Percentiles rank a stretch among this genome's conserved stretches.
These are phyloP conservation scores for Crepidotus variabilis DNA, from an alignment of 768 basidiomycete genomes.

Conservation along the genomic window DNA sequence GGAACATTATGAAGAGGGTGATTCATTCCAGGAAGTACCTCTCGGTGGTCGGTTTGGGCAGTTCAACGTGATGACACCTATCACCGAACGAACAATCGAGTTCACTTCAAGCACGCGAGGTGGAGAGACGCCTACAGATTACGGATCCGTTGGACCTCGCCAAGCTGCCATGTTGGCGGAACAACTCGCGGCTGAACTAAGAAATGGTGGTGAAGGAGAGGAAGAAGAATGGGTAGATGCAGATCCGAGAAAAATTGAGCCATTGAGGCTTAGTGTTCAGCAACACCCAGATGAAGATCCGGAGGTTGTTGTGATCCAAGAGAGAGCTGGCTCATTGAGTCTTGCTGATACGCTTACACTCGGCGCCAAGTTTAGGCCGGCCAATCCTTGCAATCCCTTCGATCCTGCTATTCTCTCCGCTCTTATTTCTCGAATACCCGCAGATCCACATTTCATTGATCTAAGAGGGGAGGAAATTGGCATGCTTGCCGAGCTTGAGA, in stretches of 20 bases:
- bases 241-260: slow-evolving; percentile 22
- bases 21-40: slow-evolving; percentile 45
- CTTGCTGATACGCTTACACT: slow-evolving; percentile 60
- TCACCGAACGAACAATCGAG: slow-evolving; percentile 92
- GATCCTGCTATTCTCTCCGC: slow-evolving; percentile 60
- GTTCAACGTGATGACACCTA: slow-evolving; percentile 96
- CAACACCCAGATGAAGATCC: slow-evolving; percentile 20
- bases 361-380: slow-evolving; percentile 62
- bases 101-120: slow-evolving; percentile 61
- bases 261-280: slow-evolving; percentile 23
- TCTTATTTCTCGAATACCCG: slow-evolving; percentile 60
- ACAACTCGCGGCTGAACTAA: slow-evolving; percentile 48
- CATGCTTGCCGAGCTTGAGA: slow-evolving; percentile 69
- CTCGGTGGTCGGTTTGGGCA: slow-evolving; percentile 74
- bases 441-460: slow-evolving; percentile 61
- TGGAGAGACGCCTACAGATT: slow-evolving; percentile 39
- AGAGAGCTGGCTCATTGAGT: slow-evolving; percentile 61
- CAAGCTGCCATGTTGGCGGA: slow-evolving; percentile 52
- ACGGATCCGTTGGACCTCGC: slow-evolving; percentile 30
- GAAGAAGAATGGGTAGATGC: slow-evolving; percentile 22
- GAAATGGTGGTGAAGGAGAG: slow-evolving; percentile 30
- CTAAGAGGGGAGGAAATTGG: slow-evolving; percentile 49
- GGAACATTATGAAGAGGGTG: slow-evolving; percentile 33
- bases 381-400: slow-evolving; percentile 89
- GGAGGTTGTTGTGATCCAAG: slow-evolving; percentile 39